Evolutionary conservation across 768 basidiomycete genomes (phyloP), one percentile per base, ranked within the genome.

Genomic region (Psilocybe azurescens): DNA sequence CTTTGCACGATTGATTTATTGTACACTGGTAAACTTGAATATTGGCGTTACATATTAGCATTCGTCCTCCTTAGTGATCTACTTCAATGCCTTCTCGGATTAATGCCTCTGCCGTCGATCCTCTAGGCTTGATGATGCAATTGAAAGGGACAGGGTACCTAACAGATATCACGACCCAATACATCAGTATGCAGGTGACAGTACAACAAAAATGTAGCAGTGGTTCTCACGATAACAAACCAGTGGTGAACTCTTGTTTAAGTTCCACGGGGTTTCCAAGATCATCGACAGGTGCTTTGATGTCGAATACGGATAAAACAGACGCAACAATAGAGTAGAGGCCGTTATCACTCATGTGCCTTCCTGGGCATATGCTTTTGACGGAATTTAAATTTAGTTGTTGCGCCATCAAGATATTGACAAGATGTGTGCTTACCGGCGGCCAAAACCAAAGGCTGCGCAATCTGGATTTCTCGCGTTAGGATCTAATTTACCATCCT

Each of bases 371-470:
- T 20, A 72, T 69, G 52, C 73, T 72, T 36, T 52, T 5, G 10
- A 39, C 20, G 6, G 28, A 41, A 44, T 33, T 61, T 44, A 58
- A 16, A 24, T 60, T 48, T 18, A 53, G 49, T 14, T 38, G n/a
- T 38, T 32, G 30, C 30, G 58, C 29, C 38, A 47, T 36, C 49
- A 57, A 29, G 10, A 48, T 49, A 7, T 3, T 29, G 2, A 30
- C 6, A 28, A 13, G 3, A 48, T 5, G 48, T 13, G 8, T 9
- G 61, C 69, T 20, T 33, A 74, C 73, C 75, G 66, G 33, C 75
- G 69, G 11, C 77, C 77, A 65, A 69, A 75, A 14, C 77, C 74
- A 59, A 76, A 77, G 29, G 69, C 71, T 24, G 69, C 69, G 29
- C 60, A 56, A 18, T 65, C 67, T 4, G 75, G 72, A 54, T 74